A percentile compares a stretch with the other conserved stretches of the same genome.
Evolutionary conservation across 352 stramenopile genomes (phyloP).

Genomic region (Phytophthora hibernalis): DNA sequence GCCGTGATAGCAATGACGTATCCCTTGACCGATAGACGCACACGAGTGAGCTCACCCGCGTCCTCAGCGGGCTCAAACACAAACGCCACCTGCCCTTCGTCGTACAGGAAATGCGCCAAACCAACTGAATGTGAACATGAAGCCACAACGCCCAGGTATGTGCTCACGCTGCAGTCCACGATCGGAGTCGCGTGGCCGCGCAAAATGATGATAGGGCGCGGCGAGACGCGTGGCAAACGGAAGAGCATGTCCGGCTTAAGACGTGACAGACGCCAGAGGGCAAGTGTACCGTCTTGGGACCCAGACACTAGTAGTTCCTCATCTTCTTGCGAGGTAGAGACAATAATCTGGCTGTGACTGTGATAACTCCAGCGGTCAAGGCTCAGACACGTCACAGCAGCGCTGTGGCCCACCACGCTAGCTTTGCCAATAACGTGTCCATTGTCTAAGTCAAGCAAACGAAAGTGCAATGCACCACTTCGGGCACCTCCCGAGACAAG

Average conservation of each 20-base stretch:
- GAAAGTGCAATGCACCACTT: slow-evolving; percentile 79
- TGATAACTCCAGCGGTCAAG: slow-evolving; percentile 70
- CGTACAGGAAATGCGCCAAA: slow-evolving; percentile 78
- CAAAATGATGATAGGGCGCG: slow-evolving; percentile 66
- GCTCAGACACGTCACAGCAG: slow-evolving; percentile 74
- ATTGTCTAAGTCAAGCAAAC: slow-evolving; percentile 82
- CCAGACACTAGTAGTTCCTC: slow-evolving; percentile 83
- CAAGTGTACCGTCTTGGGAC: slow-evolving; percentile 69
- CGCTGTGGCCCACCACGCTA: slow-evolving; percentile 78
- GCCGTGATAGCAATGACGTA: slow-evolving; percentile 61
- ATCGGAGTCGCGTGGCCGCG: slow-evolving; percentile 63
- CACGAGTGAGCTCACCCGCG: slow-evolving; percentile 46
- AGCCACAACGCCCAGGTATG: slow-evolving; percentile 66
- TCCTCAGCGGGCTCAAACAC: slow-evolving; percentile 49
- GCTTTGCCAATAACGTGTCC: slow-evolving; percentile 84
- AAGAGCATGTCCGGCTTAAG: slow-evolving; percentile 81
- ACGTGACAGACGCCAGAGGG: slow-evolving; percentile 76
- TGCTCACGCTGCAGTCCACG: slow-evolving; percentile 71
- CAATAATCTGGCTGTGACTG: slow-evolving; percentile 33
- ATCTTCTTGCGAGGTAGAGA: slow-evolving; percentile 56
- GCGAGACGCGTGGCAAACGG: slow-evolving; percentile 72
- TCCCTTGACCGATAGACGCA: slow-evolving; percentile 63
- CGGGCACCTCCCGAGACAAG: slow-evolving; percentile 74
- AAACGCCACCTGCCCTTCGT: slow-evolving; percentile 77
- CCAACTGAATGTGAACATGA: slow-evolving; percentile 64